Conservation (phyloP, 2,329 filamentous ascomycete genomes). For the Stagonosporopsis tanaceti region DNA sequence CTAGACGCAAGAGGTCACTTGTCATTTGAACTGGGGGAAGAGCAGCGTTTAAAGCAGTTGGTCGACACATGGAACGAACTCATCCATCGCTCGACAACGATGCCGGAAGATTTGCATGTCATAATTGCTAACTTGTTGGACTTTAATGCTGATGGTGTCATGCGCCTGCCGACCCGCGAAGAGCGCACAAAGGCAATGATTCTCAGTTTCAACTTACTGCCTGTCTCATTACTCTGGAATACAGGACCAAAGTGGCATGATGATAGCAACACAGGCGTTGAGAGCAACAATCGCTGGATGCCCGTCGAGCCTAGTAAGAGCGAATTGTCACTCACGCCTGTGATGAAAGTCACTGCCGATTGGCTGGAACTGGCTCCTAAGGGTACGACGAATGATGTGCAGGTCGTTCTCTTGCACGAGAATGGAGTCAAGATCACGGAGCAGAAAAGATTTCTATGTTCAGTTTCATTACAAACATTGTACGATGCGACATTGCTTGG, state of each 20-base stretch:
- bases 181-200: constrained; percentile 14
- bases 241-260: constrained; percentile 6
- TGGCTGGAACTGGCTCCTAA: not conserved
- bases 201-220: constrained; percentile 9
- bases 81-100: constrained; percentile 17
- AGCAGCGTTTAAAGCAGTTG: constrained; percentile 13
- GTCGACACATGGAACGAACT: constrained; percentile 16
- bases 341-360: constrained; percentile 2
- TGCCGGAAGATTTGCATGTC: constrained; percentile 16
- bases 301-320: constrained; percentile 12
- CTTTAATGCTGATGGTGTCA: constrained; percentile 15
- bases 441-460: not conserved
- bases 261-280: not conserved
- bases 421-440: not conserved
- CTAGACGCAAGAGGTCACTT: constrained; percentile 5
- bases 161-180: constrained; percentile 6
- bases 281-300: constrained; percentile 1
- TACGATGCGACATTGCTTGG: not conserved
- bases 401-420: not conserved
- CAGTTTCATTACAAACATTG: not conserved
- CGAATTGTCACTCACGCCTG: constrained; percentile 4
- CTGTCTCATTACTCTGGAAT: constrained; percentile 15
- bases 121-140: constrained; percentile 19
- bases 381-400: not conserved
- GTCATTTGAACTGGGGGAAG: constrained; percentile 3